These are phyloP conservation scores for Aspergillus sclerotiicarbonarius DNA, from an alignment of 495 filamentous ascomycete genomes.

Conservation along the genomic window DNA sequence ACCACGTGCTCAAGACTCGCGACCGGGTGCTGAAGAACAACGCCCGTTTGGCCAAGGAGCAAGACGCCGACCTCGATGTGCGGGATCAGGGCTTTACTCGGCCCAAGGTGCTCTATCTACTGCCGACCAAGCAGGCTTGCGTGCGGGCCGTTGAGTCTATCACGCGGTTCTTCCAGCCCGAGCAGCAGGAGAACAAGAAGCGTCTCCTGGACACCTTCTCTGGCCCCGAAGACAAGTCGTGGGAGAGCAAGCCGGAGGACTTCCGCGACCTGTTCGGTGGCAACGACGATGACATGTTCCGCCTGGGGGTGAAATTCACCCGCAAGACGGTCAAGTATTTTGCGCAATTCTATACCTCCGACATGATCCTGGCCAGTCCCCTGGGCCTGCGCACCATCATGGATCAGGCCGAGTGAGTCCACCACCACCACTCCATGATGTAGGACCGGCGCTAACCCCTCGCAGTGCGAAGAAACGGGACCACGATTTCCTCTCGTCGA, in stretches of 20 bases:
- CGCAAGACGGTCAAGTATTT: slow-evolving; percentile 94
- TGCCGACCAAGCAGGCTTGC: slow-evolving; percentile 84
- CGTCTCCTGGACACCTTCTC: slow-evolving; percentile 81
- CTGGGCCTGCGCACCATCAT: slow-evolving; percentile 87
- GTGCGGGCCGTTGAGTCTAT: slow-evolving; percentile 74
- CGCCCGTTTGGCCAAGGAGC: slow-evolving; percentile 62
- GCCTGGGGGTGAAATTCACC: slow-evolving; percentile 90
- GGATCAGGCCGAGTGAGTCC: slow-evolving; percentile 59
- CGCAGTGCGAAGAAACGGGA: slow-evolving; percentile 70
- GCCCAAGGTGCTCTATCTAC: slow-evolving; percentile 84
- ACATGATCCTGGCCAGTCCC: slow-evolving; percentile 88
- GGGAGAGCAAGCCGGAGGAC: slow-evolving; percentile 75
- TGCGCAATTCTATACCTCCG: slow-evolving; percentile 91
- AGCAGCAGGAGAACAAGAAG: slow-evolving; percentile 94
- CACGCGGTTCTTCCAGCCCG: slow-evolving; percentile 67
- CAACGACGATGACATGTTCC: slow-evolving; percentile 96
- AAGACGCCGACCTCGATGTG: slow-evolving; percentile 66
- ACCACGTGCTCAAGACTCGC: slow-evolving; percentile 91
- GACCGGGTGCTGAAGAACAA: slow-evolving; percentile 92
- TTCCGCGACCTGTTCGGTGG: slow-evolving; percentile 89
- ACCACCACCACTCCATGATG: background rate
- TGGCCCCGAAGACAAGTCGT: slow-evolving; percentile 58
- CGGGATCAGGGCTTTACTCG: slow-evolving; percentile 95
- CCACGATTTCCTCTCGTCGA: slow-evolving; percentile 86
- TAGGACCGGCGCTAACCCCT: slow-evolving; percentile 12